These are phyloP conservation scores for Coemansia sp. DNA, from an alignment of 192 early-diverging fungal species.

Conservation along the genomic window DNA sequence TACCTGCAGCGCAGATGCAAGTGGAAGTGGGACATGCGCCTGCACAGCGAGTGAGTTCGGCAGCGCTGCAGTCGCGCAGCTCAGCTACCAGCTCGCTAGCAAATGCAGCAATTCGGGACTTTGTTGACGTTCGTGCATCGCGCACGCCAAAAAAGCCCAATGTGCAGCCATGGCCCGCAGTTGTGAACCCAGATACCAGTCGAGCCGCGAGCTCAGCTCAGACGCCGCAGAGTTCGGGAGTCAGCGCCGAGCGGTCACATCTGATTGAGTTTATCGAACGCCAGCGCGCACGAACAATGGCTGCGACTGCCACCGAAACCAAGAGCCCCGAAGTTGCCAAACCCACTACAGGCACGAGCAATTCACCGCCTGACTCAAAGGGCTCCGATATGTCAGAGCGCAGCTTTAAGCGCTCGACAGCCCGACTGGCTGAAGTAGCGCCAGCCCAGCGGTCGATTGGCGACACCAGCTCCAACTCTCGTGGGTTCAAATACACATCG, in stretches of 20 bases:
- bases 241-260: slow-evolving; percentile 29
- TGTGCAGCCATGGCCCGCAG: slow-evolving; percentile 11
- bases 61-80: slow-evolving; percentile 11
- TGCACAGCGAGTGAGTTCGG: slow-evolving; percentile 8
- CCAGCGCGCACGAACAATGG: slow-evolving; percentile 24
- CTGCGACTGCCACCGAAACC: background rate
- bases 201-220: too few relatives aligned
- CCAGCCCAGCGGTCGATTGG: background rate
- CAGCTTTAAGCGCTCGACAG: slow-evolving; percentile 50
- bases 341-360: background rate
- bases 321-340: background rate
- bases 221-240: background rate
- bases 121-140: slow-evolving; percentile 23
- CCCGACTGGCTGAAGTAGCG: slow-evolving; percentile 40
- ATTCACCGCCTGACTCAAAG: slow-evolving; percentile 12
- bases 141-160: background rate
- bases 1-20: background rate
- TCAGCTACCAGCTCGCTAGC: slow-evolving; percentile 22
- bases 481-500: slow-evolving; percentile 8
- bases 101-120: slow-evolving; percentile 28
- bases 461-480: background rate
- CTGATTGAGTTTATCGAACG: slow-evolving; percentile 54
- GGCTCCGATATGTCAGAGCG: slow-evolving; percentile 44
- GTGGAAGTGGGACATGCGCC: slow-evolving; percentile 6
- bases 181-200: background rate